A percentile compares a stretch with the other conserved stretches of the same genome.
phyloP scores from a whole-genome alignment of 2,329 filamentous ascomycete genomes.

The Coniella vitis region DNA sequence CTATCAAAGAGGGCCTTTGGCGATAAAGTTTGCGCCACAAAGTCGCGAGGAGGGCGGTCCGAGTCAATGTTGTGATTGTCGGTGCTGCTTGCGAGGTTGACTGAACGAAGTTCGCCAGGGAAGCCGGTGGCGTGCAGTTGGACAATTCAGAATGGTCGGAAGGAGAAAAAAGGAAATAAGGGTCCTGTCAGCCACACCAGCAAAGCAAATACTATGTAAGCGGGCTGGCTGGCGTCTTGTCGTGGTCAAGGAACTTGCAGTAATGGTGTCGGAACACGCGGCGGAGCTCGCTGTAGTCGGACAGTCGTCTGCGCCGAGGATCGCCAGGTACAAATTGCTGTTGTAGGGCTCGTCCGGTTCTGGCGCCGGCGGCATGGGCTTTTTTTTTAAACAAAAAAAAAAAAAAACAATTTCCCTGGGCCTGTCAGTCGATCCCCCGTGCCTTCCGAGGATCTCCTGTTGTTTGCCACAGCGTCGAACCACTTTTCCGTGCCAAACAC shows the following conservation, averaged over 20 bases:
- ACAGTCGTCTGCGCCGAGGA: not conserved
- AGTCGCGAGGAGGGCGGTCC: too few relatives aligned
- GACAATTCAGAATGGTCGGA: too few relatives aligned
- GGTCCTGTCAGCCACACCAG: slow-evolving; percentile 14
- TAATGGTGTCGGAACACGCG: not conserved
- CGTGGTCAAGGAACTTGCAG: not conserved
- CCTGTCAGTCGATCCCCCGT: slow-evolving; percentile 12
- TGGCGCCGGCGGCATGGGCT: slow-evolving; percentile 4
- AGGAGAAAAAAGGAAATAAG: too few relatives aligned
- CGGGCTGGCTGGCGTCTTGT: not conserved
- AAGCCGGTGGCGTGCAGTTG: too few relatives aligned
- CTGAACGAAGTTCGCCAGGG: too few relatives aligned
- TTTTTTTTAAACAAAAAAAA: slow-evolving; percentile 9
- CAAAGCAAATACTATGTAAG: slow-evolving; percentile 33
- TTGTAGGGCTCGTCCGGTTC: not conserved
- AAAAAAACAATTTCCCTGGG: slow-evolving; percentile 15
- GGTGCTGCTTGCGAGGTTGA: too few relatives aligned
- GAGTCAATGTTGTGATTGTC: too few relatives aligned
- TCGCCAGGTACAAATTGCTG: not conserved
- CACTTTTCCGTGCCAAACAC: slow-evolving; percentile 9
- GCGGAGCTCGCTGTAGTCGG: not conserved
- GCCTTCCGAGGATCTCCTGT: slow-evolving; percentile 15
- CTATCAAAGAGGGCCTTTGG: too few relatives aligned
- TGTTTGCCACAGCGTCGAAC: slow-evolving; percentile 17
- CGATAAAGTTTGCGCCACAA: too few relatives aligned